phyloP scores from a whole-genome alignment of 2,329 filamentous ascomycete genomes.

The Niveomyces coronatus region DNA sequence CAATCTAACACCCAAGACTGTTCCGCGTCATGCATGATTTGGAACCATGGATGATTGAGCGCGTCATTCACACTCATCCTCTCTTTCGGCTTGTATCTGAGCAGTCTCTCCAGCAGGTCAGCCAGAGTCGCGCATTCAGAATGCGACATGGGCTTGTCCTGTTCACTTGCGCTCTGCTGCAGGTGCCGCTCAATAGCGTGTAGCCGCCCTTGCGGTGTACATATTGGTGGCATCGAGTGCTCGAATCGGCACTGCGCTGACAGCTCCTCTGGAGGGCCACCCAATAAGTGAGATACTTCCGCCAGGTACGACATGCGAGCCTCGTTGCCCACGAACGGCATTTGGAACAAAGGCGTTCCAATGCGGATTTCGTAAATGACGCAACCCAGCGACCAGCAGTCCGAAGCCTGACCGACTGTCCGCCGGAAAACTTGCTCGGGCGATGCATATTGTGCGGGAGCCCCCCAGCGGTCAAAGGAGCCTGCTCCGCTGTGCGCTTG shows the following conservation, averaged over 20 bases:
- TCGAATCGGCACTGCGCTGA: not conserved
- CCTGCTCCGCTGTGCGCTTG: not conserved
- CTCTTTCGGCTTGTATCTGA: not conserved
- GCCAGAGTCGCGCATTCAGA: not conserved
- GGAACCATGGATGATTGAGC: not conserved
- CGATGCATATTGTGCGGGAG: not conserved
- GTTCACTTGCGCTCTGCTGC: too few species aligned
- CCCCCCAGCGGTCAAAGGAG: not conserved
- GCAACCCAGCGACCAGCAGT: not conserved
- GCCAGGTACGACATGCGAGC: not conserved
- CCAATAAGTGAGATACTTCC: not conserved
- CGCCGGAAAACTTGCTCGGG: not conserved
- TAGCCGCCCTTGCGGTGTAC: not conserved
- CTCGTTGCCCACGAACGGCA: not conserved
- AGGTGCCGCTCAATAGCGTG: not conserved
- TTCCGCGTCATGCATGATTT: not conserved
- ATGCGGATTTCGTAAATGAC: not conserved
- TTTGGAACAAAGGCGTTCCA: not conserved
- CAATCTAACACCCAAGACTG: too few species aligned
- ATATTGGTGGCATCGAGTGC: not conserved
- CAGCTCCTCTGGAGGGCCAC: not conserved
- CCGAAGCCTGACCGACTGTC: not conserved
- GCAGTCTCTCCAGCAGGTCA: not conserved
- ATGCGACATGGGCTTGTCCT: not conserved
- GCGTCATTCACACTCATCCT: not conserved